Percentiles rank a stretch among this genome's conserved stretches.
Evolutionary conservation across 1,284 basidiomycete genomes (phyloP).

Genomic region (Blastosporella zonata): DNA sequence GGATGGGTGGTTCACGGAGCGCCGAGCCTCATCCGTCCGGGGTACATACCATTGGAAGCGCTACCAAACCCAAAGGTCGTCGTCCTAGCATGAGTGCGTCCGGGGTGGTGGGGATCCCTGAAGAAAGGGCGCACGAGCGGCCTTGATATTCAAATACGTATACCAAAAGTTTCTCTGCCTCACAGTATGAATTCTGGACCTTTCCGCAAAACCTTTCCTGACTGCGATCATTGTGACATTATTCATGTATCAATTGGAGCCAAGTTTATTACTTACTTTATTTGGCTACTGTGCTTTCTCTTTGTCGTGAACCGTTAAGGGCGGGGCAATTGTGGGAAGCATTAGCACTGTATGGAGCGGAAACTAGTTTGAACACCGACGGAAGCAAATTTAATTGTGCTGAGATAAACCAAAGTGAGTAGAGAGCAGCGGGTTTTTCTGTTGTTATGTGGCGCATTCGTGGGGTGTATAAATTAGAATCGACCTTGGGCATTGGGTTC

Average conservation of each 20-base stretch:
- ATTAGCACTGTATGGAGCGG: conserved; percentile 1
- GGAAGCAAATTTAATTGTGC: conserved; percentile 7
- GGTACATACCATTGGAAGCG: conserved; percentile 22
- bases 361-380: conserved; percentile 7
- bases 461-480: neutral
- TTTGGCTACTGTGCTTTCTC: neutral
- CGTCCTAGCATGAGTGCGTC: conserved; percentile 39
- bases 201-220: neutral
- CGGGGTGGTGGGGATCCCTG: conserved; percentile 18
- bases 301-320: neutral
- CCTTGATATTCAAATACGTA: conserved; percentile 14
- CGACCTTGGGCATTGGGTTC: neutral
- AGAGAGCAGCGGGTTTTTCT: no score
- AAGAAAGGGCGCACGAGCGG: conserved; percentile 20
- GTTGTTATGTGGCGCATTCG: conserved; percentile 14
- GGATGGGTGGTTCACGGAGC: conserved; percentile 18
- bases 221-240: neutral
- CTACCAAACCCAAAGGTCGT: conserved; percentile 41
- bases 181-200: neutral
- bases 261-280: neutral
- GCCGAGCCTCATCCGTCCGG: conserved; percentile 23
- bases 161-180: conserved; percentile 7
- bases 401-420: no score
- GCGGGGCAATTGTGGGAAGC: conserved; percentile 6
- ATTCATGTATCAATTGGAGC: conserved; percentile 1